phyloP scores from a whole-genome alignment of 192 early-diverging fungal genomes.

The Entomortierella chlamydospora region DNA sequence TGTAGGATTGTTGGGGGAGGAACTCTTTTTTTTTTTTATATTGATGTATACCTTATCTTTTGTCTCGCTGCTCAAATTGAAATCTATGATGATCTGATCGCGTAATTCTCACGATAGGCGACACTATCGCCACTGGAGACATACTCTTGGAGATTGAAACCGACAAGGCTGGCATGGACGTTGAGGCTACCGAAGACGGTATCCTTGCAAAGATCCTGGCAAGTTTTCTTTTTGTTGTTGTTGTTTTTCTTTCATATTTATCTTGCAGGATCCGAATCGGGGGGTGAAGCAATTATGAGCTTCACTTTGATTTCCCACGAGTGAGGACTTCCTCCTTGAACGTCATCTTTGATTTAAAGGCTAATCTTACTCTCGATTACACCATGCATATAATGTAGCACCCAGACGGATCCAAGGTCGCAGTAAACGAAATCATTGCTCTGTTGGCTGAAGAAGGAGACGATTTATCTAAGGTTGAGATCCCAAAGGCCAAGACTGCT shows the following conservation, averaged over 20 bases:
- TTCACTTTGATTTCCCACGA: conserved; percentile 6
- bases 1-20: not conserved
- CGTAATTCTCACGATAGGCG: conserved; percentile 67
- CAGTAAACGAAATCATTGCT: conserved; percentile 83
- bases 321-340: not conserved
- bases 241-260: not conserved
- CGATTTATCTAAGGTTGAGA: conserved; percentile 81
- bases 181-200: conserved; percentile 97
- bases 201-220: conserved; percentile 93
- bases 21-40: not conserved
- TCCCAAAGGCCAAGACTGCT: conserved; percentile 60
- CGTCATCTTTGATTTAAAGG: not conserved
- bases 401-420: conserved; percentile 75
- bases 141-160: conserved; percentile 96
- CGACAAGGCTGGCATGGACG: conserved; percentile 99
- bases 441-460: conserved; percentile 92
- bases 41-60: conserved; percentile 7
- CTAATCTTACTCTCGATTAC: not conserved
- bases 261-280: not conserved
- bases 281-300: no score
- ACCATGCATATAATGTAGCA: conserved; percentile 26
- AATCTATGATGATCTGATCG: conserved; percentile 9
- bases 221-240: conserved; percentile 9
- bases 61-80: not conserved
- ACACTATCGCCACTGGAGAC: conserved; percentile 90